Base-by-base conservation (phyloP, 192 early-diverging fungal genomes). In the Coemansia sp. region DNA sequence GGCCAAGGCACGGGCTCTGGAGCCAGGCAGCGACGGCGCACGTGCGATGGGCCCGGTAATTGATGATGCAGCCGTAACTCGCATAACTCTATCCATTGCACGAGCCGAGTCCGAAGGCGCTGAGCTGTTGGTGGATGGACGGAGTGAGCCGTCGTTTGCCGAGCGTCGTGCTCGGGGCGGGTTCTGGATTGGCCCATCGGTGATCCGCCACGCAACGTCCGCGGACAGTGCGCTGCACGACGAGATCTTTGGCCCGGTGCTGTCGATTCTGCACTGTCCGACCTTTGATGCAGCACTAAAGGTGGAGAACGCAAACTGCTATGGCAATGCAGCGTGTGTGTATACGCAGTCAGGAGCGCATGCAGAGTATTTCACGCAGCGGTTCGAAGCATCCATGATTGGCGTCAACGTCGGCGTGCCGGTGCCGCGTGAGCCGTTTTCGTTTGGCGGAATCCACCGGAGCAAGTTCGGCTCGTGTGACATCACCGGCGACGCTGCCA, bases 201-300 rank as follows among this genome's bases (percentile, higher is more conserved):
- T 93, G 5, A 69, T 93, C 36, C 54, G 70, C 40, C 91, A 92
- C 62, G 76, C 65, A 6, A 76, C 74, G 44, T 65, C 81, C 28
- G 58, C 62, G 26, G 90, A 91, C 56, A 44, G 63, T 9, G 90
- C 90, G 24, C 76, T 92, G 65, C 83, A 86, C 51, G 83, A 86
- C 51, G 92, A 93, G 81, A 91, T 93, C 56, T 93, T 93, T 83
- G 92, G 92, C 7, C 92, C 92, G 0, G 88, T 90, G 6, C 67
- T 93, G 53, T 86, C 85, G 26, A 81, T 93, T 46, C 74, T 86
- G 62, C 74, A 82, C 12, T 83, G 83, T 49, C 58, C 67, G 6
- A 68, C 46, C 60, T 70, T 76, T 18, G 87, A 88, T 24, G 85
- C 87, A 59, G 92, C 92, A 0, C 61, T 93, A 49, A 83, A 56